Conservation (phyloP, 306 rosid species). For the Canavalia ensiformis region DNA sequence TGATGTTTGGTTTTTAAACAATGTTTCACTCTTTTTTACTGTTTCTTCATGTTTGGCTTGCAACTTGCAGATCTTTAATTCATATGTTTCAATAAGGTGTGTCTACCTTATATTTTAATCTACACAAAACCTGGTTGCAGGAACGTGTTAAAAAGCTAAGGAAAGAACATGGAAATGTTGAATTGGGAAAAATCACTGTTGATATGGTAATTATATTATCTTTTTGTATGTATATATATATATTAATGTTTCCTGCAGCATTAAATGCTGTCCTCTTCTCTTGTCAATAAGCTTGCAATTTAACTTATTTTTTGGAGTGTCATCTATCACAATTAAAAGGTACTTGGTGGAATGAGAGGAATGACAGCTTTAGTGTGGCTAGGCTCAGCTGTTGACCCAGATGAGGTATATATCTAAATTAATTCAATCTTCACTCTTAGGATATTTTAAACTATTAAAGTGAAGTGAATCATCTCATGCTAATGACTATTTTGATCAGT, state of each 20-base stretch:
- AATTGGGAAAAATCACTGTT: slow-evolving; percentile 86
- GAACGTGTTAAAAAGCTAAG: slow-evolving; percentile 91
- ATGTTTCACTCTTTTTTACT: slow-evolving; percentile 15
- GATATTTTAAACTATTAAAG: slow-evolving; percentile 25
- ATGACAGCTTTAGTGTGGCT: slow-evolving; percentile 97
- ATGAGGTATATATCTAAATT: slow-evolving; percentile 73
- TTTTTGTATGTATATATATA: background rate
- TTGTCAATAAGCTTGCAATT: slow-evolving; percentile 26
- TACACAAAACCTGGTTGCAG: slow-evolving; percentile 55
- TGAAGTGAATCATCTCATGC: slow-evolving; percentile 23
- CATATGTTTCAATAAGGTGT: background rate
- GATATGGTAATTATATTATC: slow-evolving; percentile 75
- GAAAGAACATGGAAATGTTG: slow-evolving; percentile 82
- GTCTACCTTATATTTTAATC: slow-evolving; percentile 28
- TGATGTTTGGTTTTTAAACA: slow-evolving; percentile 6
- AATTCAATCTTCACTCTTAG: slow-evolving; percentile 40
- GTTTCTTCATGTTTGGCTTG: slow-evolving; percentile 29
- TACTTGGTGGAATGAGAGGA: slow-evolving; percentile 99
- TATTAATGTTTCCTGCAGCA: background rate
- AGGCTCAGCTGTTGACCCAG: slow-evolving; percentile 96
- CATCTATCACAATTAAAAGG: slow-evolving; percentile 58
- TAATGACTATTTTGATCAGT: slow-evolving; percentile 10
- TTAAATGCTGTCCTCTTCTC: slow-evolving; percentile 28
- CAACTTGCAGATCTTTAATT: slow-evolving; percentile 24
- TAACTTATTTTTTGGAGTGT: slow-evolving; percentile 42